These are phyloP conservation scores for Fusarium goolgardi DNA, from an alignment of 2,329 filamentous ascomycete species.

Conservation along the genomic window DNA sequence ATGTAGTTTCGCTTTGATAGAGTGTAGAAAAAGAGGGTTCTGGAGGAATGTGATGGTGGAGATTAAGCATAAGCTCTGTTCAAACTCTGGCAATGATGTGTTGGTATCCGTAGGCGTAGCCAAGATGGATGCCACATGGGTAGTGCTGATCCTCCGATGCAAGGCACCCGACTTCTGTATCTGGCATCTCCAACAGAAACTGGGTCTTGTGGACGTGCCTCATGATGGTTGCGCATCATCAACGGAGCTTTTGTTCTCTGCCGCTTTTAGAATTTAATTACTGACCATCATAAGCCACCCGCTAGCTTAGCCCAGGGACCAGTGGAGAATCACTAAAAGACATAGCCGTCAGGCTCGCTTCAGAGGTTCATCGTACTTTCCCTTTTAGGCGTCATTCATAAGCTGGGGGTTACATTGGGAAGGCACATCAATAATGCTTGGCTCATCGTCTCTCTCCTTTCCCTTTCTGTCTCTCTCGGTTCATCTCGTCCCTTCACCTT, in stretches of 20 bases:
- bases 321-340: constrained; percentile 4
- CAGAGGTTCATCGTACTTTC: constrained; percentile 9
- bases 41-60: constrained; percentile 3
- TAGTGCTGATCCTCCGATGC: constrained; percentile 6
- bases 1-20: constrained; percentile 14
- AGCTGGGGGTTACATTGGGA: constrained; percentile 5
- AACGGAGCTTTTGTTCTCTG: constrained; percentile 10
- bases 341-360: constrained; percentile 36
- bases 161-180: constrained; percentile 12
- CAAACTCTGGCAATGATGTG: neutral
- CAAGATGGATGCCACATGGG: constrained; percentile 5
- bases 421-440: neutral
- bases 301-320: constrained; percentile 9
- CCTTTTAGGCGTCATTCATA: constrained; percentile 11
- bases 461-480: neutral
- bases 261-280: constrained; percentile 1
- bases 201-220: constrained; percentile 16
- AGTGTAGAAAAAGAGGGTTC: neutral
- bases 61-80: constrained; percentile 11
- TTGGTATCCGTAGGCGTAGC: neutral
- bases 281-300: constrained; percentile 26
- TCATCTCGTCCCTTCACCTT: constrained; percentile 3
- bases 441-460: constrained; percentile 23
- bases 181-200: neutral
- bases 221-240: constrained; percentile 2